Conservation (phyloP, 495 filamentous ascomycete genomes). For the Penicillium cataractarum region DNA sequence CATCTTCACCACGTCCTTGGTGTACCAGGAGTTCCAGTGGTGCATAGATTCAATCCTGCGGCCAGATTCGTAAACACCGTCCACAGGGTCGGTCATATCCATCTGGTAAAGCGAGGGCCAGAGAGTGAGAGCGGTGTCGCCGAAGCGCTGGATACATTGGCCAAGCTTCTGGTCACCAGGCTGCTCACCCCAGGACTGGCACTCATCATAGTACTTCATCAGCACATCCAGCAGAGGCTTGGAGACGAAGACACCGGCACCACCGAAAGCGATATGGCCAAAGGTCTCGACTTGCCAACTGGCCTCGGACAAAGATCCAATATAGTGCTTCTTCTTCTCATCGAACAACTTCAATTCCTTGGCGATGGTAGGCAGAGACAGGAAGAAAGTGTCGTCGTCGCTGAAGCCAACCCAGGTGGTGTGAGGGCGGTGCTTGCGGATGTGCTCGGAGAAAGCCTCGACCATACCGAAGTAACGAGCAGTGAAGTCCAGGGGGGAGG, state of each 20-base stretch:
- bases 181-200: slow-evolving; percentile 53
- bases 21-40: slow-evolving; percentile 64
- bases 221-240: slow-evolving; percentile 60
- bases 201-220: slow-evolving; percentile 55
- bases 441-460: slow-evolving; percentile 55
- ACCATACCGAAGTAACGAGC: slow-evolving; percentile 68
- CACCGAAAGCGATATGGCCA: slow-evolving; percentile 70
- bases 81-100: slow-evolving; percentile 61
- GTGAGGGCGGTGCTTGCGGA: slow-evolving; percentile 51
- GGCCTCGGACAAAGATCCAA: slow-evolving; percentile 68
- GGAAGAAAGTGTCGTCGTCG: slow-evolving; percentile 77
- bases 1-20: slow-evolving; percentile 62
- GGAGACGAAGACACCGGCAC: slow-evolving; percentile 69
- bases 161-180: slow-evolving; percentile 64
- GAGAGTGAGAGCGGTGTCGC: slow-evolving; percentile 57
- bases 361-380: slow-evolving; percentile 57
- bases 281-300: slow-evolving; percentile 60
- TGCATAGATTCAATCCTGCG: slow-evolving; percentile 61
- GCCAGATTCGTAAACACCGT: slow-evolving; percentile 67
- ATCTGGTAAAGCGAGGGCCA: slow-evolving; percentile 65
- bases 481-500: slow-evolving; percentile 57
- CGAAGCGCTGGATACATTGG: slow-evolving; percentile 63
- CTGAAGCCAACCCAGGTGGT: slow-evolving; percentile 67
- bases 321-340: slow-evolving; percentile 54
- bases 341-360: slow-evolving; percentile 59